Evolutionary conservation across 768 basidiomycete genomes (phyloP).

Genomic region (Rhodosporidiobolus odoratus): DNA sequence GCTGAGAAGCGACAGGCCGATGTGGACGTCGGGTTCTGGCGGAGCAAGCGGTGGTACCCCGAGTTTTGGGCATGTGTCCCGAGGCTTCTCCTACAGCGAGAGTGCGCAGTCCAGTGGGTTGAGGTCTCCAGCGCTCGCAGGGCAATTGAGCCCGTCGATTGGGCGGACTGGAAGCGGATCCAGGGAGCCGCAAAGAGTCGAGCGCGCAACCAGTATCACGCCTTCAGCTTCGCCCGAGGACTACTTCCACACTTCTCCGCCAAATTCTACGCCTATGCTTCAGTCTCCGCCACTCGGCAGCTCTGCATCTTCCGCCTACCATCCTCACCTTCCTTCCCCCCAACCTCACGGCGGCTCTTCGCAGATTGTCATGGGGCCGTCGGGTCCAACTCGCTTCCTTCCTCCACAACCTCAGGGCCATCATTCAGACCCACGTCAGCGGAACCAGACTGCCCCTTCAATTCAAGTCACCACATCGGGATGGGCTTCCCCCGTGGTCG

Average conservation of each 20-base stretch:
- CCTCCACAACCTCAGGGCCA: constrained; percentile 16
- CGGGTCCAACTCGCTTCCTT: constrained; percentile 25
- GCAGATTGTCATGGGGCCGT: constrained; percentile 20
- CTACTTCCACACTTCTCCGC: constrained; percentile 3
- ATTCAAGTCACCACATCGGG: constrained; percentile 10
- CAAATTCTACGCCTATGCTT: neutral
- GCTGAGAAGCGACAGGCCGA: constrained; percentile 20
- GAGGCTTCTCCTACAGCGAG: constrained; percentile 16
- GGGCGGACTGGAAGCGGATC: constrained; percentile 2
- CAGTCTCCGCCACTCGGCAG: neutral
- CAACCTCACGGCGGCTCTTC: constrained; percentile 7
- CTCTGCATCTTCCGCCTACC: neutral
- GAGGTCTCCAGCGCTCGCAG: neutral
- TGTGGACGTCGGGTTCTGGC: constrained; percentile 12
- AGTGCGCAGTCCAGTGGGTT: neutral
- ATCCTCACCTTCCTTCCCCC: neutral
- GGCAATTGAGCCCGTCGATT: constrained; percentile 16
- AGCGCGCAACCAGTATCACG: neutral
- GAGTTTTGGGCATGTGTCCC: constrained; percentile 9
- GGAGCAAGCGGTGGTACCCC: neutral
- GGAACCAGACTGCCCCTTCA: constrained; percentile 21
- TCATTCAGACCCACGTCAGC: constrained; percentile 1
- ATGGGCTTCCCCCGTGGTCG: neutral
- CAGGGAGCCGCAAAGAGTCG: neutral
- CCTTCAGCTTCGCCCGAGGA: constrained; percentile 6